Base-by-base conservation (phyloP, 371 early-diverging fungal species). In the Lichtheimia hyalospora region DNA sequence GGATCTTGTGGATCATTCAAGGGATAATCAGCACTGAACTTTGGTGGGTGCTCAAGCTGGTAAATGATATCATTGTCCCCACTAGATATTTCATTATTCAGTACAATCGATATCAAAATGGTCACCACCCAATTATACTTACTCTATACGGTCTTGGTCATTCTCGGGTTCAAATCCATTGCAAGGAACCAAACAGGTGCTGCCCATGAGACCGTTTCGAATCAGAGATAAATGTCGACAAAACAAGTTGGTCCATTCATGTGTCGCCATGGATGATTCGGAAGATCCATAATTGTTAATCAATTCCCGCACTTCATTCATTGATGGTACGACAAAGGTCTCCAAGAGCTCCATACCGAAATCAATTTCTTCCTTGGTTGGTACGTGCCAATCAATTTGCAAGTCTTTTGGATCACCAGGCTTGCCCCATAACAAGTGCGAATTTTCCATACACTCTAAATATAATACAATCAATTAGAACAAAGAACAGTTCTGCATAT, bases 361-460 rank as follows among this genome's bases (percentile, higher is more conserved):
- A 24, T 79, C 73, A 18, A 88, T 77, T 60, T 93, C 95, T 1
- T 75, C 74, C 39, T 79, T 70, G 8, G 75, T 75, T 3, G 96
- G 93, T 8, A 79, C 65, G 62, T 94, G 94, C 96, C 96, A 96
- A 49, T 83, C 62, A 16, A 92, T 61, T 13, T 73, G 53, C 14
- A 92, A 62, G 48, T 81, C 66, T 1, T 81, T 69, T 2, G 85
- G 77, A 54, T 85, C 73, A 0, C 74, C 73, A 3, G 83, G 73
- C 24, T 82, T 67, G 3, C 94, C 94, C 96, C 96, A 95, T 12
- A 85, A 66, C 62, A 81, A 66, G 62, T 92, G 88, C n/a, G 87
- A 85, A 25, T 81, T 73, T 12, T 70, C 62, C 64, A 79, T 80
- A 66, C 75, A 81, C 52, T 77, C 82, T 12, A 41, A n/a, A 5